A percentile compares a stretch with the other conserved stretches of the same genome.
Evolutionary conservation across 2,329 filamentous ascomycete genomes (phyloP).

Genomic region (Claviceps pusilla): DNA sequence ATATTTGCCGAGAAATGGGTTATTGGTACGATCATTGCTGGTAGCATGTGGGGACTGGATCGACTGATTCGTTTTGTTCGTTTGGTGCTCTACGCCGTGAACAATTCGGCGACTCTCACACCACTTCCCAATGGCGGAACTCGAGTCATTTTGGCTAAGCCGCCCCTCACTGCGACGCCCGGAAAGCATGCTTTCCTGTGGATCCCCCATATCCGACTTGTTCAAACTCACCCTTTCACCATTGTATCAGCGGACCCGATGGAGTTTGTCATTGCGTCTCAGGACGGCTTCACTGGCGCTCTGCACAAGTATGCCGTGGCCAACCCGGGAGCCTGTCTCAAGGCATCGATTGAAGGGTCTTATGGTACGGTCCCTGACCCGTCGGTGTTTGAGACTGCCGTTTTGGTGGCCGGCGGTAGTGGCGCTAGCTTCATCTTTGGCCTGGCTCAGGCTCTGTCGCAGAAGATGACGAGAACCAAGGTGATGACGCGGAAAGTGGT

Average conservation of each 20-base stretch:
- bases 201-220: constrained; percentile 40
- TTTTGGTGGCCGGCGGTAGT: constrained; percentile 46
- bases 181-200: constrained; percentile 51
- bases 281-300: constrained; percentile 43
- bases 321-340: constrained; percentile 33
- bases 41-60: constrained; percentile 35
- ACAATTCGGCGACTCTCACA: constrained; percentile 37
- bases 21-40: constrained; percentile 27
- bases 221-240: constrained; percentile 51
- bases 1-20: constrained; percentile 26
- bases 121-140: constrained; percentile 40
- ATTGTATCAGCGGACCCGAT: constrained; percentile 36
- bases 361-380: constrained; percentile 42
- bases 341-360: constrained; percentile 40
- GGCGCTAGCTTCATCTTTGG: constrained; percentile 42
- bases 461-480: constrained; percentile 8
- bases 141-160: constrained; percentile 37
- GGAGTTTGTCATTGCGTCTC: constrained; percentile 43
- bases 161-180: constrained; percentile 29
- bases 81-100: constrained; percentile 28
- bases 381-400: constrained; percentile 35
- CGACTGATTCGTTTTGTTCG: constrained; percentile 32
- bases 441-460: constrained; percentile 22
- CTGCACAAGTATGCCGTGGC: constrained; percentile 35
- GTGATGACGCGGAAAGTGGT: constrained; percentile 14